Evolutionary conservation across 768 basidiomycete species (phyloP), one percentile per base, ranked within the genome.

Genomic region (Amanita fuliginea): DNA sequence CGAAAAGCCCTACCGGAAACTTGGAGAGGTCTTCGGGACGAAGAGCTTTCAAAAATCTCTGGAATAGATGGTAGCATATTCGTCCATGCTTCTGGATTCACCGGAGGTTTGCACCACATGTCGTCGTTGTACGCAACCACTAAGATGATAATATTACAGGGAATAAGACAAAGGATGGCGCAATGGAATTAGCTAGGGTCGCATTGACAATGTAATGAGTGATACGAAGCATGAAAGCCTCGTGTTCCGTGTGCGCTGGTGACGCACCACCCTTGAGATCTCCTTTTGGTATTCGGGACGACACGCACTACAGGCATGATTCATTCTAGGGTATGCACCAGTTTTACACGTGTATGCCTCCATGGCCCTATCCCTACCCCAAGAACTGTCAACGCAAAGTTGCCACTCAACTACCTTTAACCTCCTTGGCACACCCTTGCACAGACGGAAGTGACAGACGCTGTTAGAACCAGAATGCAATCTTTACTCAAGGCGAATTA

Each of bases 1-100:
- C 77, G 95, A 26, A 96, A 95, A 65, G 81, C 92, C 1, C 70
- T 99, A 35, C 96, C 96, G 1, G 92, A 96, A 60, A 71, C 74
- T 54, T 99, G 96, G 96, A 76, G 94, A 53, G 96, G 96, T 5
- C 66, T 92, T 34, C 74, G 96, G 42, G 95, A 98, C 63, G 86
- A 88, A 8, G 75, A 76, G 40, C 69, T 99, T 35, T 86, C 83
- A 42, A 67, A 76, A 55, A 66, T 77, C 6, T 79, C 79, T 13
- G 89, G 90, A 2, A 80, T 97, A 52, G 76, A 79, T 0, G 91
- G 83, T 1, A 76, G 94, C 46, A 79, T 96, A 47, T 99, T 99
- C 60, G 81, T 94, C 21, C 96, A 99, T 66, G 91, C 94, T 1
- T 86, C 85, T 51, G 96, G 96, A 6, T 99, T 99, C 64, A 98